Evolutionary conservation across 768 basidiomycete species (phyloP).

Genomic region (Royoungia palumana): DNA sequence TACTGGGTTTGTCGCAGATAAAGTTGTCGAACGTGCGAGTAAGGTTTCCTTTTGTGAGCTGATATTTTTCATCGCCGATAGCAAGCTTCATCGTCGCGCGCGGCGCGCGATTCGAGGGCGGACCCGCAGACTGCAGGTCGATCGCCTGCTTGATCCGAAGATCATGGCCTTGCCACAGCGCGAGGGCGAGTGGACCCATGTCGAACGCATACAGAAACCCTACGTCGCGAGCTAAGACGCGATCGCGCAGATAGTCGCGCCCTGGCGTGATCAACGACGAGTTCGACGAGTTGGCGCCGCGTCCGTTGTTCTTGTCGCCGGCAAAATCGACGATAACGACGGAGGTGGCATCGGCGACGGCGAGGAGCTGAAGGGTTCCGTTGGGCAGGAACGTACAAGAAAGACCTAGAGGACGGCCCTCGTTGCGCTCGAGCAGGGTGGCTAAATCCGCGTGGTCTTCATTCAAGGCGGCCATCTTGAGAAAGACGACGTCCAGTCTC

Average conservation of each 20-base stretch:
- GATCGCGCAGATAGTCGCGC: constrained; percentile 26
- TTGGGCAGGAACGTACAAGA: constrained; percentile 22
- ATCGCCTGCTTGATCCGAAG: constrained; percentile 35
- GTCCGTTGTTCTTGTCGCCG: constrained; percentile 32
- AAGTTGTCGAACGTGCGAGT: constrained; percentile 6
- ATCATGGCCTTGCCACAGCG: constrained; percentile 28
- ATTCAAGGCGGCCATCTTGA: constrained; percentile 21
- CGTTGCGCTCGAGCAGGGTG: constrained; percentile 29
- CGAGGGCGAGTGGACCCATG: constrained; percentile 29
- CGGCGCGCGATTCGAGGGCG: constrained; percentile 16
- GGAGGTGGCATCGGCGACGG: constrained; percentile 26
- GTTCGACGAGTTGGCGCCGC: constrained; percentile 21
- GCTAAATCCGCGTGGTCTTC: constrained; percentile 21
- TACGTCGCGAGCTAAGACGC: constrained; percentile 26
- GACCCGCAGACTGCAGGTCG: constrained; percentile 25
- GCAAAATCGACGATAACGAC: constrained; percentile 28
- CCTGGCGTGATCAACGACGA: constrained; percentile 16
- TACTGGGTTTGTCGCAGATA: constrained; percentile 1
- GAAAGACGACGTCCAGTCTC: constrained; percentile 12
- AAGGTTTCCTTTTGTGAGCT: constrained; percentile 17
- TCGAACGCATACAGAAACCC: constrained; percentile 32
- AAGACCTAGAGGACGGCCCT: constrained; percentile 32
- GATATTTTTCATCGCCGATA: background rate
- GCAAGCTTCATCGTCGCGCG: constrained; percentile 19
- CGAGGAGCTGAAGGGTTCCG: constrained; percentile 25